Evolutionary conservation across 495 filamentous ascomycete species (phyloP), one percentile per base, ranked within the genome.

Genomic region (Neurospora sp.): DNA sequence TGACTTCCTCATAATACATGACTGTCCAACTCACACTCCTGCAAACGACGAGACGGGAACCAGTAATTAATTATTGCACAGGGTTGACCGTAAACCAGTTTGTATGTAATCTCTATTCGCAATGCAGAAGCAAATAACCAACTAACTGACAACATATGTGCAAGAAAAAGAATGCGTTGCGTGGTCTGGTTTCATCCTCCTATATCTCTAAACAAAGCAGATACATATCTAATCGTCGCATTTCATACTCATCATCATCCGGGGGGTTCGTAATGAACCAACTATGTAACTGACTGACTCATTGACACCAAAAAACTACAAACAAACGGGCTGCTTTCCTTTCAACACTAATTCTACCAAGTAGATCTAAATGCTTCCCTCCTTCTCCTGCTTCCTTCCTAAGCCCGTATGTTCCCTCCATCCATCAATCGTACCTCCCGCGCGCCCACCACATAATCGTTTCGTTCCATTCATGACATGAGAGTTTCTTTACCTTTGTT

Each of bases 401-500:
- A 16, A 35, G 27, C 53, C 53, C 14, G 27, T 35, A 14, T 65
- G 31, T 59, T 53, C n/a, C 53, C 27, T 31, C 27, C 27, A 31
- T 31, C 27, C 27, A 31, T 31, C 27, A 31, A 61, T 65, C 53
- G 20, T 59, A 59, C 47, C 22, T 7, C 47, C 47, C 47, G 10
- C 42, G 42, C 7, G 16, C 45, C 53, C 10, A 65, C 53, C 27
- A 39, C 39, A 69, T 44, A 72, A 39, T 69, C 71, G n/a, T 72
- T 39, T 59, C 44, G 59, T 68, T 37, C 68, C 53, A 20, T 44
- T 70, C 71, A 16, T 70, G 37, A 69, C n/a, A 18, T 72, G 47
- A 35, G 40, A 69, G 27, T 65, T 65, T 65, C 53, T 71, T 69
- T 68, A 42, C 38, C 31, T 70, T 70, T 70, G 39, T 70, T 70